Base-by-base conservation (phyloP, 176 grass and related monocot species). In the Echinochloa phyllopogon region DNA sequence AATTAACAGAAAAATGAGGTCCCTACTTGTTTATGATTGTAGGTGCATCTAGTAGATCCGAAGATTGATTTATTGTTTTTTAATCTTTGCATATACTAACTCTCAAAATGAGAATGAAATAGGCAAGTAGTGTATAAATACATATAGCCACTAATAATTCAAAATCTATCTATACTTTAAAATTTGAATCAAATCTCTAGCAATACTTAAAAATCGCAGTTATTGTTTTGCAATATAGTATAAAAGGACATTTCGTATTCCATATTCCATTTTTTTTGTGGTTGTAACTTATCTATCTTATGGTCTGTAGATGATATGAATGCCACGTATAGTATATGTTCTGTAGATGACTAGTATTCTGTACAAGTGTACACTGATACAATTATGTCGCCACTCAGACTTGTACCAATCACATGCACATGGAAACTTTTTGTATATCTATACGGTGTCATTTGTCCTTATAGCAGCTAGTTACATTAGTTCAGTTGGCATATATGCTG, bases 381-480 rank as follows among this genome's bases (percentile, higher is more conserved):
- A 84, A 84, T 84, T 84, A 88, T 84, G 86, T 63, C 86, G 20
- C 17, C 39, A 23, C 71, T 78, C 59, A 88, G 73, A 59, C 37
- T 2, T 71, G 73, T 71, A 72, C 80, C 73, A 36, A 43, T 75
- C 64, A 49, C 65, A 18, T 72, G 73, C 73, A 37, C 72, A 76
- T 68, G 55, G 65, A 64, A 71, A 61, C 5, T 44, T 41, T 68
- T 60, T 25, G 20, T 25, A 49, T 49, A 5, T 33, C 29, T 16
- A n/a, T n/a, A 59, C 70, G n/a, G 24, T 17, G 10, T 55, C 40
- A 38, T 74, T 14, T 47, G 21, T 47, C 12, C 10, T 41, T 14
- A 52, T 45, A 15, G 21, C 25, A 15, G 41, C 68, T 71, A 33
- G 37, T 66, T 25, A 24, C 1, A 33, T 33, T 33, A 33, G 29